Percentiles rank a stretch among this genome's conserved stretches.
phyloP scores from a whole-genome alignment of 1,139 yeast species.

The Nakaseomyces glabratus region DNA sequence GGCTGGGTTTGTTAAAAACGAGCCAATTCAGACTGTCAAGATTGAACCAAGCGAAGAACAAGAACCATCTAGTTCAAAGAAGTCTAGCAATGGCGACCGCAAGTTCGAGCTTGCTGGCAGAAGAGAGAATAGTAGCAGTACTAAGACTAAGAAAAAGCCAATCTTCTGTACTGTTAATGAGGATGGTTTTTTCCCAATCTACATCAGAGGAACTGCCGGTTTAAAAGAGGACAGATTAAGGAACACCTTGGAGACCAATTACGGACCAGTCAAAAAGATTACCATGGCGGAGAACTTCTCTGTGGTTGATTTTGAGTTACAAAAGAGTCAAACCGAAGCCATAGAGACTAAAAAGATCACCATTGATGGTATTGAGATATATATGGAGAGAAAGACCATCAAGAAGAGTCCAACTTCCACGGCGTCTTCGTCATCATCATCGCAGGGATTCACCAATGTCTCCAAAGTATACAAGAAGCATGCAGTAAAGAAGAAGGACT shows the following conservation, averaged over 20 bases:
- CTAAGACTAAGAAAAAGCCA: constrained; percentile 19
- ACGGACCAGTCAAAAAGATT: constrained; percentile 27
- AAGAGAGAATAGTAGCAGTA: constrained; percentile 15
- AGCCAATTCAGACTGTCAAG: constrained; percentile 10
- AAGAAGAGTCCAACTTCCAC: constrained; percentile 15
- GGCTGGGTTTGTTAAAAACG: constrained; percentile 11
- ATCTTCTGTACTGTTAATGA: constrained; percentile 23
- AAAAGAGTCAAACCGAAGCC: constrained; percentile 27
- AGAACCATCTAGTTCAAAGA: neutral
- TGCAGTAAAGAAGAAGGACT: constrained; percentile 11
- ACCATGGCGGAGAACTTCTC: constrained; percentile 28
- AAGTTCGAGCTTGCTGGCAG: constrained; percentile 15
- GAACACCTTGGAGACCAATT: constrained; percentile 20
- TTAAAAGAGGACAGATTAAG: constrained; percentile 23
- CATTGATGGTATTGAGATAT: constrained; percentile 21
- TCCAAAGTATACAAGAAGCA: constrained; percentile 7
- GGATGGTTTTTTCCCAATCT: constrained; percentile 28
- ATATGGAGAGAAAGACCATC: constrained; percentile 24
- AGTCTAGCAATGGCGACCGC: constrained; percentile 1
- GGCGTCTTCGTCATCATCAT: constrained; percentile 13
- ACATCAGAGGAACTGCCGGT: constrained; percentile 26
- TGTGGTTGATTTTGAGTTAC: constrained; percentile 28
- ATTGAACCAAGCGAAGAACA: constrained; percentile 5
- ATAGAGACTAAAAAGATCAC: constrained; percentile 22
- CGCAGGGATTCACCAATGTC: constrained; percentile 7